A percentile compares a stretch with the other conserved stretches of the same genome.
phyloP scores from a whole-genome alignment of 2,329 filamentous ascomycete genomes.

The Endoconidiophora polonica region DNA sequence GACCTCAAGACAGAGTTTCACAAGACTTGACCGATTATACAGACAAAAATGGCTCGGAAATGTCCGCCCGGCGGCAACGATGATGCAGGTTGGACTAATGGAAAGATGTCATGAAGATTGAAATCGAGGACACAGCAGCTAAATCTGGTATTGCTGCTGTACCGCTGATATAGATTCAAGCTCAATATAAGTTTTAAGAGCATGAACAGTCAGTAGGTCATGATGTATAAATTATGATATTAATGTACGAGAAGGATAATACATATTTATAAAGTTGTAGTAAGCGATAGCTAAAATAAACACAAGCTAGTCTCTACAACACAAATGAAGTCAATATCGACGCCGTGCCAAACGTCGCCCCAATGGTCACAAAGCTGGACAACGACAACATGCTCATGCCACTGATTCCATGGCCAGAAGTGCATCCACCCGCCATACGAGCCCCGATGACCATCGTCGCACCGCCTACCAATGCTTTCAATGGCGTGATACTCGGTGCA shows the following conservation, averaged over 20 bases:
- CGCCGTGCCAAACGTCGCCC: conserved; percentile 38
- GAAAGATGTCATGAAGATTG: conserved; percentile 30
- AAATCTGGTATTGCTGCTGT: no score
- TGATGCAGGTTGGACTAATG: conserved; percentile 34
- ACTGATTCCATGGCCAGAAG: conserved; percentile 52
- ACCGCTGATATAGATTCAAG: background rate
- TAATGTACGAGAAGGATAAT: background rate
- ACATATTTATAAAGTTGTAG: background rate
- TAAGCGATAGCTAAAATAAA: background rate
- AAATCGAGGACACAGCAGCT: conserved; percentile 27
- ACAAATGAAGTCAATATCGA: conserved; percentile 15
- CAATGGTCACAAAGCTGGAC: conserved; percentile 46
- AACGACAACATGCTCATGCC: conserved; percentile 45
- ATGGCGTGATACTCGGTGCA: conserved; percentile 20
- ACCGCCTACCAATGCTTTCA: conserved; percentile 34
- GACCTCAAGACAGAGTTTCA: conserved; percentile 28
- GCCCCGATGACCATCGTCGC: conserved; percentile 41
- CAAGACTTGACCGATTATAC: conserved; percentile 32
- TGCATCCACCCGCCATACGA: conserved; percentile 48
- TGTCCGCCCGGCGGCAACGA: conserved; percentile 35
- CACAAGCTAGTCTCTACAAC: conserved; percentile 10
- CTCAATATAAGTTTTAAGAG: background rate
- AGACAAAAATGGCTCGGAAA: conserved; percentile 32
- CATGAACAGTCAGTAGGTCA: background rate
- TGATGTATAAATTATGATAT: background rate